Conservation (phyloP, 2,329 filamentous ascomycete genomes). For the Fusarium sarcochroum region DNA sequence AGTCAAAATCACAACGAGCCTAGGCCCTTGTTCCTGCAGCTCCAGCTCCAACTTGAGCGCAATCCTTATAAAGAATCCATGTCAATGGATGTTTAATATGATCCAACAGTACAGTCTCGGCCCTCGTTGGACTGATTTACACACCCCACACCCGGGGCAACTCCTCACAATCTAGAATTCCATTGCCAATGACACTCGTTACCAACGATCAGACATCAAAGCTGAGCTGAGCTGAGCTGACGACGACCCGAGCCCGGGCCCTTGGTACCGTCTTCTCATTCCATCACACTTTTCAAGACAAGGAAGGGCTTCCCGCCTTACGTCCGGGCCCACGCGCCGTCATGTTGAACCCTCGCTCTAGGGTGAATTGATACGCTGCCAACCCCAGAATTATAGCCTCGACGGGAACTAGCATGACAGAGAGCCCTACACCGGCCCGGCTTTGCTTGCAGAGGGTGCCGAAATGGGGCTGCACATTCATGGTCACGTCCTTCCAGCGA, state of each 20-base stretch:
- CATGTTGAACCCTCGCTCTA: conserved; percentile 58
- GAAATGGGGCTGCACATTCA: conserved; percentile 68
- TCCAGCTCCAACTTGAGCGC: conserved; percentile 16
- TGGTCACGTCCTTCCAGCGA: conserved; percentile 69
- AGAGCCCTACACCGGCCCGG: conserved; percentile 67
- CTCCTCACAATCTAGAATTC: neutral
- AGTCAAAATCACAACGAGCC: conserved; percentile 25
- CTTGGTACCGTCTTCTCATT: conserved; percentile 10
- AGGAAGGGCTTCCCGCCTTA: conserved; percentile 53
- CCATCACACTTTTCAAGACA: conserved; percentile 34
- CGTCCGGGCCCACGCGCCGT: conserved; percentile 47
- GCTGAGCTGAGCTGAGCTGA: neutral
- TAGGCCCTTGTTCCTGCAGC: conserved; percentile 22
- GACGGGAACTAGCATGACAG: conserved; percentile 69
- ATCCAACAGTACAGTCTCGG: conserved; percentile 7
- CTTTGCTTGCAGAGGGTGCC: conserved; percentile 69
- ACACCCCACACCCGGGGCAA: neutral
- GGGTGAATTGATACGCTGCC: conserved; percentile 60
- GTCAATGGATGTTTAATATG: conserved; percentile 1
- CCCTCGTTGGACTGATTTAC: neutral
- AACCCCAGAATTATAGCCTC: conserved; percentile 64
- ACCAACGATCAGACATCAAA: conserved; percentile 1
- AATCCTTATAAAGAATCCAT: conserved; percentile 11
- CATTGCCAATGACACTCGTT: neutral
- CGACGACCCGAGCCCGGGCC: conserved; percentile 21